Conservation (phyloP, 176 grass and related monocot genomes). For the Cocos nucifera region DNA sequence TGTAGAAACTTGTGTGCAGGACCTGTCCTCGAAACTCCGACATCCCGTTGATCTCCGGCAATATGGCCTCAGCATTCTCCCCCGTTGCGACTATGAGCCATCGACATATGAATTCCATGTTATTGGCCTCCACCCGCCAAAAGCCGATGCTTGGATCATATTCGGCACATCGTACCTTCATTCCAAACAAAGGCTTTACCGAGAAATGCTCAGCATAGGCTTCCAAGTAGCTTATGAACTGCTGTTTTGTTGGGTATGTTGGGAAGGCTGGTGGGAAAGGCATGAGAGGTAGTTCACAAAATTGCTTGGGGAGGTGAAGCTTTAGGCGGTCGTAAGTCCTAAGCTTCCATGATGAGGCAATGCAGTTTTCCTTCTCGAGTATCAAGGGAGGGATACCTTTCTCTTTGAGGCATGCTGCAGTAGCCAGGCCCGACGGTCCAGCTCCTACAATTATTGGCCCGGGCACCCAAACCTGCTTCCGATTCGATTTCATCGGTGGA, state of each 20-base stretch:
- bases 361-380: conserved; percentile 65
- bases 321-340: conserved; percentile 76
- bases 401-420: conserved; percentile 62
- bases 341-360: conserved; percentile 61
- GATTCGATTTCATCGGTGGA: conserved; percentile 17
- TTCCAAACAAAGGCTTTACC: conserved; percentile 35
- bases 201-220: conserved; percentile 48
- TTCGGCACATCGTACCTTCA: conserved; percentile 32
- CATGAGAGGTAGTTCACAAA: conserved; percentile 64
- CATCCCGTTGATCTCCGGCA: conserved; percentile 35
- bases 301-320: conserved; percentile 57
- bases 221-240: conserved; percentile 85
- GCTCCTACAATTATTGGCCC: conserved; percentile 81
- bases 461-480: conserved; percentile 58
- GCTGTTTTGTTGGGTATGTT: conserved; percentile 59
- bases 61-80: conserved; percentile 61
- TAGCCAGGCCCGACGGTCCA: conserved; percentile 67
- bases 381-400: conserved; percentile 59
- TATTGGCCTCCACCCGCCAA: conserved; percentile 39
- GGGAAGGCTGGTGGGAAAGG: conserved; percentile 59
- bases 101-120: conserved; percentile 53
- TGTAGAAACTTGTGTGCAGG: conserved; percentile 73
- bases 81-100: conserved; percentile 84
- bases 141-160: conserved; percentile 50
- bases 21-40: conserved; percentile 25